Percentiles rank a stretch among this genome's conserved stretches.
These are phyloP conservation scores for Sporobolomyces pararoseus DNA, from an alignment of 768 basidiomycete species.

Conservation along the genomic window DNA sequence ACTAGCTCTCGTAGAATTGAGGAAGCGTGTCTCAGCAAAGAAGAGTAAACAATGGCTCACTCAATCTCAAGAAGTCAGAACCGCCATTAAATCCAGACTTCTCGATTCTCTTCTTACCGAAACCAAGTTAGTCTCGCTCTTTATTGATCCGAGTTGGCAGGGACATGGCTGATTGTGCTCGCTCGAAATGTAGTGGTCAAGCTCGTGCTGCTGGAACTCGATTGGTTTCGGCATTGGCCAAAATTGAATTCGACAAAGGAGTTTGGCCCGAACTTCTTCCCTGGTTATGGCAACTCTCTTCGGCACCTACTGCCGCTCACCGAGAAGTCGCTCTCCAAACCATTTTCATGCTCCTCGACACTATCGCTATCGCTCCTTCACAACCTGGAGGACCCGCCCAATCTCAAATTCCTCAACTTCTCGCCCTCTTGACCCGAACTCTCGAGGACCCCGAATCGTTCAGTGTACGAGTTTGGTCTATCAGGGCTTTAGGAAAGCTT, in stretches of 20 bases:
- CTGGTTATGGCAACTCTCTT: constrained; percentile 74
- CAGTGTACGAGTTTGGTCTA: constrained; percentile 84
- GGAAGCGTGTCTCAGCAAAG: constrained; percentile 80
- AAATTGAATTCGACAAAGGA: constrained; percentile 63
- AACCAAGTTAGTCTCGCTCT: constrained; percentile 60
- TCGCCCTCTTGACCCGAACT: constrained; percentile 70
- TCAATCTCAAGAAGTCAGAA: constrained; percentile 63
- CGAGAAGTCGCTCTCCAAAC: constrained; percentile 91
- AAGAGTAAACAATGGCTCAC: constrained; percentile 78
- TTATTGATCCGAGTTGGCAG: not conserved
- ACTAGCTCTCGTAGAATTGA: constrained; percentile 90
- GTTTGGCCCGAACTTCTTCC: constrained; percentile 84
- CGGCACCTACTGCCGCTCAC: constrained; percentile 64
- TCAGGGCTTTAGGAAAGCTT: constrained; percentile 84
- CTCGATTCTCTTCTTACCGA: constrained; percentile 74
- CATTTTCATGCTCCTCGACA: constrained; percentile 84
- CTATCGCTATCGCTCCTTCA: constrained; percentile 78
- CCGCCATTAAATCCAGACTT: constrained; percentile 77
- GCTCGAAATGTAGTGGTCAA: constrained; percentile 54
- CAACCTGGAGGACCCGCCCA: constrained; percentile 48
- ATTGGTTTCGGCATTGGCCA: constrained; percentile 85
- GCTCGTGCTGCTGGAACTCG: constrained; percentile 91
- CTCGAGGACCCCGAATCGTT: constrained; percentile 77
- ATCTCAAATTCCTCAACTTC: constrained; percentile 66
- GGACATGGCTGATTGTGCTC: not conserved